These are phyloP conservation scores for Sanghuangporus baumii DNA, from an alignment of 1,284 basidiomycete genomes.

Conservation along the genomic window DNA sequence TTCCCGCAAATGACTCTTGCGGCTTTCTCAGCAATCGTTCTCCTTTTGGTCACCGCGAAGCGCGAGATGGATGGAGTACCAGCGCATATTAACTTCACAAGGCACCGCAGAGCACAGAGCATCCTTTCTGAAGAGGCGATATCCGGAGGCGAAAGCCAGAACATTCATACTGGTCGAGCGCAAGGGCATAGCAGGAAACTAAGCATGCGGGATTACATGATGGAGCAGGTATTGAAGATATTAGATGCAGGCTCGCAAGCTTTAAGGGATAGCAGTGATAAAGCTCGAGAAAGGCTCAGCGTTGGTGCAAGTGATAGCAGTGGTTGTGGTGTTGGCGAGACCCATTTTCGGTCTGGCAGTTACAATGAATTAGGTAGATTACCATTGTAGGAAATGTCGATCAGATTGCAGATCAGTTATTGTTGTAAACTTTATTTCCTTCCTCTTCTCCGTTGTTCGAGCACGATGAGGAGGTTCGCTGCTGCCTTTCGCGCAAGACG, in stretches of 20 bases:
- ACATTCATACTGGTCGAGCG: neutral
- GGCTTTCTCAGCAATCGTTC: conserved; percentile 33
- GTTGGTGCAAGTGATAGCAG: neutral
- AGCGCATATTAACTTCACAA: neutral
- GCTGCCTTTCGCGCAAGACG: conserved; percentile 2
- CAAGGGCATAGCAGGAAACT: conserved; percentile 4
- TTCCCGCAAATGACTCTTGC: conserved; percentile 53
- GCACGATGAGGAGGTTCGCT: conserved; percentile 5
- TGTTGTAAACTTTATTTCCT: neutral
- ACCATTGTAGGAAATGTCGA: neutral
- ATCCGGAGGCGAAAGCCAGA: neutral
- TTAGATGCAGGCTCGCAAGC: conserved; percentile 10
- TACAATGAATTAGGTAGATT: neutral
- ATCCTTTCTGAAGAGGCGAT: neutral
- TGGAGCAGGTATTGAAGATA: conserved; percentile 6
- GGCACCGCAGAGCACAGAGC: neutral
- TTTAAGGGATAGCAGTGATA: neutral
- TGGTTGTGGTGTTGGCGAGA: neutral
- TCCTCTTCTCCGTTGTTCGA: neutral
- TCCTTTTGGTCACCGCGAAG: conserved; percentile 39
- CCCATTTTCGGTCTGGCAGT: neutral
- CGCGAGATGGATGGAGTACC: conserved; percentile 31
- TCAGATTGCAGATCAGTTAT: neutral
- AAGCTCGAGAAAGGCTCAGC: neutral
- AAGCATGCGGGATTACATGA: conserved; percentile 8